Evolutionary conservation across 495 filamentous ascomycete genomes (phyloP).

Genomic region (Neurospora sp.): DNA sequence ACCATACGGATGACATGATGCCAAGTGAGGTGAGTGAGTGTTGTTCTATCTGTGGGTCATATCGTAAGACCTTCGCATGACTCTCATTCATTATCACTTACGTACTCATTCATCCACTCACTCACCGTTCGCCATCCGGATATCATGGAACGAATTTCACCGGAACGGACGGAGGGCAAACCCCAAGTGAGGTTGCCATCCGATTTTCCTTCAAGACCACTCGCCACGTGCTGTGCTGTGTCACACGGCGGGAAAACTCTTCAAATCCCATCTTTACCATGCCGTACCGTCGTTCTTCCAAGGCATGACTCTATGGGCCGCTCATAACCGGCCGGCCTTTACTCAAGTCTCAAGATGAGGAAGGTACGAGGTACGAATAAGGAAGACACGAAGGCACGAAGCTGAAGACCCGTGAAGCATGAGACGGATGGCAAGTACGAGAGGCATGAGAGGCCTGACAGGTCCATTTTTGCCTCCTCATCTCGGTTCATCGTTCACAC

Average conservation of each 20-base stretch:
- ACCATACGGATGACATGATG: not conserved
- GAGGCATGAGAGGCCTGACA: not conserved
- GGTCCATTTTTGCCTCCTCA: not conserved
- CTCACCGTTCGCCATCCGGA: not conserved
- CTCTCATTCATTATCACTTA: not conserved
- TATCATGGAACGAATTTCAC: not conserved
- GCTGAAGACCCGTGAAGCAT: not conserved
- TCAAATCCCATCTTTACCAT: too few relatives aligned
- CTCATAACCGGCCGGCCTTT: not conserved
- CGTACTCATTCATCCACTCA: not conserved
- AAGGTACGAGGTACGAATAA: not conserved
- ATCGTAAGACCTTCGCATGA: not conserved
- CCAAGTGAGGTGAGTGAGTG: not conserved
- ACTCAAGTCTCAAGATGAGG: not conserved
- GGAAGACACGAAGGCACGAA: not conserved
- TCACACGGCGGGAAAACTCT: not conserved
- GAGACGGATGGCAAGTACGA: not conserved
- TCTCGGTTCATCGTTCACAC: not conserved
- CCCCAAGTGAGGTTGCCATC: not conserved
- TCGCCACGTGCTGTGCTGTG: not conserved
- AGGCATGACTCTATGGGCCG: not conserved
- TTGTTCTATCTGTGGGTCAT: not conserved
- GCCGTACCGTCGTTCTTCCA: not conserved
- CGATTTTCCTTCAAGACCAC: not conserved
- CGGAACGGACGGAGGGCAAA: not conserved